phyloP scores from a whole-genome alignment of 2,329 filamentous ascomycete species.

The Botrytis cinerea region DNA sequence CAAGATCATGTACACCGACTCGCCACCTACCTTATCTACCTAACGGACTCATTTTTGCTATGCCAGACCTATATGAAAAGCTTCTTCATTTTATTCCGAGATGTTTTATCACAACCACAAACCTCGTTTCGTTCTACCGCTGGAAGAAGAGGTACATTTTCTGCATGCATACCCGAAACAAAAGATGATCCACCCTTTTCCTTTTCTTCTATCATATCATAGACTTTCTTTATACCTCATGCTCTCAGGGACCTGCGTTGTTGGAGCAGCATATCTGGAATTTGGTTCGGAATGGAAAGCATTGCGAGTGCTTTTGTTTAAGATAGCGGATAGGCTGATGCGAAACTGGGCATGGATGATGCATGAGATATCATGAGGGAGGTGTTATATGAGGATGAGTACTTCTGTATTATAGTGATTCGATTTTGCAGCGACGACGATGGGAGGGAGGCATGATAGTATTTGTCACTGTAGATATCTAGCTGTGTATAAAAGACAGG shows the following conservation, averaged over 20 bases:
- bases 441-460: conserved; percentile 16
- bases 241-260: conserved; percentile 2
- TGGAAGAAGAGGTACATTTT: conserved; percentile 18
- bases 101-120: conserved; percentile 38
- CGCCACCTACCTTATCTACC: conserved; percentile 6
- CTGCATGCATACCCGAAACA: conserved; percentile 1
- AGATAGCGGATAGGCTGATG: neutral
- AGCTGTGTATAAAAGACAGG: conserved; percentile 29
- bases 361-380: conserved; percentile 17
- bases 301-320: conserved; percentile 22
- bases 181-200: conserved; percentile 8
- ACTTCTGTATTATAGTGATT: conserved; percentile 29
- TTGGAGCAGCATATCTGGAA: conserved; percentile 24
- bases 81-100: conserved; percentile 32
- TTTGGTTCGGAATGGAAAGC: conserved; percentile 11
- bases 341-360: conserved; percentile 1
- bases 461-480: conserved; percentile 28
- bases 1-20: conserved; percentile 28
- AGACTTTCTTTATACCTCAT: conserved; percentile 26
- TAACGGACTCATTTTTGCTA: conserved; percentile 26
- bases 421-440: conserved; percentile 14
- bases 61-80: conserved; percentile 28
- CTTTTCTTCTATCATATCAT: conserved; percentile 20
- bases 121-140: conserved; percentile 25
- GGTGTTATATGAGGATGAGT: conserved; percentile 17